Evolutionary conservation across 1,139 yeast species (phyloP).

Genomic region (Kurtzmaniella natalensis): DNA sequence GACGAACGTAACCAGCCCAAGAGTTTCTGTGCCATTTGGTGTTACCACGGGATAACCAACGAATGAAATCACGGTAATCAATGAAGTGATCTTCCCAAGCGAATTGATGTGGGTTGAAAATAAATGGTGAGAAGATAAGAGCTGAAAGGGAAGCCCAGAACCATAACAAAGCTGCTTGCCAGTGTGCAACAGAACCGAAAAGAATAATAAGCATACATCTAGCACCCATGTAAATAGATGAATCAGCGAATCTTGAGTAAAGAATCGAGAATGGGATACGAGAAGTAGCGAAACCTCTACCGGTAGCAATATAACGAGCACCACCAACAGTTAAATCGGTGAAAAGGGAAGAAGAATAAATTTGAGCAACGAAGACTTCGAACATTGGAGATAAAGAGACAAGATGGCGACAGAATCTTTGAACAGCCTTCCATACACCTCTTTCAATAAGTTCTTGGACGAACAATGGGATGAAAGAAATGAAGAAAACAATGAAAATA

Average conservation of each 20-base stretch:
- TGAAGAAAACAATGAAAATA: constrained; percentile 97
- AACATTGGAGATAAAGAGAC: constrained; percentile 91
- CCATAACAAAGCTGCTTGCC: constrained; percentile 98
- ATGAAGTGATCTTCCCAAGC: constrained; percentile 98
- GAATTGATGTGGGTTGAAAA: constrained; percentile 98
- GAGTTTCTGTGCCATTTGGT: constrained; percentile 99
- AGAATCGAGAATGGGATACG: constrained; percentile 95
- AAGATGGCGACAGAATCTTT: constrained; percentile 87
- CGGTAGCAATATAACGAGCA: constrained; percentile 98
- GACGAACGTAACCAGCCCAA: constrained; percentile 96
- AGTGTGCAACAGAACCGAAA: constrained; percentile 87
- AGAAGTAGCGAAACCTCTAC: constrained; percentile 99
- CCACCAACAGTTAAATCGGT: constrained; percentile 98
- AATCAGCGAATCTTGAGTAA: constrained; percentile 95
- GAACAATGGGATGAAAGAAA: constrained; percentile 91
- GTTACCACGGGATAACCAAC: constrained; percentile 99
- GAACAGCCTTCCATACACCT: constrained; percentile 94
- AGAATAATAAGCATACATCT: constrained; percentile 84
- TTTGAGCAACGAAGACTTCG: constrained; percentile 98
- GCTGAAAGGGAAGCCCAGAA: constrained; percentile 96
- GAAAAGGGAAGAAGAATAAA: constrained; percentile 84
- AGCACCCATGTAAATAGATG: constrained; percentile 95
- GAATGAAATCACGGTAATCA: constrained; percentile 96
- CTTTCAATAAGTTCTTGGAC: constrained; percentile 97
- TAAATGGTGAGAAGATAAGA: constrained; percentile 86